Evolutionary conservation across 2,329 filamentous ascomycete genomes (phyloP).

Genomic region (Monilinia fructicola): DNA sequence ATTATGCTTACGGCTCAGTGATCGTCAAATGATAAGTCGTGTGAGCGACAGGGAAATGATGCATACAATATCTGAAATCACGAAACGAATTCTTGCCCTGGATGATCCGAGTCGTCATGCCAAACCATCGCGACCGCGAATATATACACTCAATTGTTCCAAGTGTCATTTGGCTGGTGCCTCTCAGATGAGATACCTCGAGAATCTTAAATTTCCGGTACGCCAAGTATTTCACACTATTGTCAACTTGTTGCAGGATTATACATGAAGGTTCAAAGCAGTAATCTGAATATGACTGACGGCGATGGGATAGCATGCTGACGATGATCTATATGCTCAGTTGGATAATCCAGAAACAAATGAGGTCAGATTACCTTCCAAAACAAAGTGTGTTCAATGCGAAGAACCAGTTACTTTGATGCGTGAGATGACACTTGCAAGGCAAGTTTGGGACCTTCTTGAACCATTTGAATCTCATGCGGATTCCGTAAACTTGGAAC

Average conservation of each 20-base stretch:
- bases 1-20: slow-evolving; percentile 40
- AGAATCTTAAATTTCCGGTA: slow-evolving; percentile 38
- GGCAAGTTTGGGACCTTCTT: slow-evolving; percentile 43
- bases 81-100: slow-evolving; percentile 41
- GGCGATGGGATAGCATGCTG: slow-evolving; percentile 19
- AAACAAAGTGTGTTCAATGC: slow-evolving; percentile 42
- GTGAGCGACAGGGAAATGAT: slow-evolving; percentile 45
- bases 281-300: slow-evolving; percentile 13
- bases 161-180: slow-evolving; percentile 43
- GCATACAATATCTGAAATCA: slow-evolving; percentile 42
- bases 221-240: slow-evolving; percentile 24
- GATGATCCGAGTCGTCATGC: slow-evolving; percentile 42
- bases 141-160: slow-evolving; percentile 44
- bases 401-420: slow-evolving; percentile 41
- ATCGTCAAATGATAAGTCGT: slow-evolving; percentile 43
- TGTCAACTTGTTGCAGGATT: background rate
- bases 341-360: slow-evolving; percentile 28
- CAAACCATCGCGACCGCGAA: slow-evolving; percentile 37
- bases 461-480: slow-evolving; percentile 43
- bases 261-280: background rate
- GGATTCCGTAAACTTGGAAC: slow-evolving; percentile 44
- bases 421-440: slow-evolving; percentile 43
- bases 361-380: slow-evolving; percentile 34
- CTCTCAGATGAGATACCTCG: slow-evolving; percentile 40
- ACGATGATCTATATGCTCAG: slow-evolving; percentile 27